Base-by-base conservation (phyloP, 257 asterid species). In the Misopates orontium region DNA sequence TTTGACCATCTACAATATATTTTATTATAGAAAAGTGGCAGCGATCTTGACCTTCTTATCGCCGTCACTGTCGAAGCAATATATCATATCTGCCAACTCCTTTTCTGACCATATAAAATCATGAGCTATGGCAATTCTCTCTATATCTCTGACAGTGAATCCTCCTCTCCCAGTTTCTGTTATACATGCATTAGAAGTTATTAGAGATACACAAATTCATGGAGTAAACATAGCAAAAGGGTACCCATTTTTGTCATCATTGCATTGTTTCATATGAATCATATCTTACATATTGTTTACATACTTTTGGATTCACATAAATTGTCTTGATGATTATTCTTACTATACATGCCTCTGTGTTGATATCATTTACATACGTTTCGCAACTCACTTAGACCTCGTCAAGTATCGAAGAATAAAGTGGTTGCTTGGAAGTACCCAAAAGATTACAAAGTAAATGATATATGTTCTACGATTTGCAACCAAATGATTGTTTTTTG, bases 31-130 rank as follows among this genome's bases (percentile, higher is more conserved):
- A 32, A 10, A 17, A 53, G 31, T 9, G 22, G 59, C 40, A 79
- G 54, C 57, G 22, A 59, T 20, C 63, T 67, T 60, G 40, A 88
- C 99, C 95, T 84, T 90, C 65, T 96, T 95, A 74, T 93, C 95
- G 64, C 85, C 92, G 80, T 83, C 85, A 58, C 71, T 75, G 69
- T 86, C 96, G 55, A 93, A 90, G 77, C 80, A 82, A 49, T 49
- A 31, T 67, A 93, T 79, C 99, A 93, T 93, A 60, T 84, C 89
- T 18, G 76, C 76, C 60, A 87, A 56, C 82, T 93, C 96, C 79
- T 86, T 81, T 55, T 93, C 90, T 1, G 95, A 79, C 99, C 99
- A 93, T 5, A 82, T 83, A 80, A 87, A 93, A 75, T 93, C 96
- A 77, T 93, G 99, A 23, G 86, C 73, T 50, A 60, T 74, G 22